Evolutionary conservation across 2,329 filamentous ascomycete genomes (phyloP), one percentile per base, ranked within the genome.

Genomic region (Grosmannia serpens): DNA sequence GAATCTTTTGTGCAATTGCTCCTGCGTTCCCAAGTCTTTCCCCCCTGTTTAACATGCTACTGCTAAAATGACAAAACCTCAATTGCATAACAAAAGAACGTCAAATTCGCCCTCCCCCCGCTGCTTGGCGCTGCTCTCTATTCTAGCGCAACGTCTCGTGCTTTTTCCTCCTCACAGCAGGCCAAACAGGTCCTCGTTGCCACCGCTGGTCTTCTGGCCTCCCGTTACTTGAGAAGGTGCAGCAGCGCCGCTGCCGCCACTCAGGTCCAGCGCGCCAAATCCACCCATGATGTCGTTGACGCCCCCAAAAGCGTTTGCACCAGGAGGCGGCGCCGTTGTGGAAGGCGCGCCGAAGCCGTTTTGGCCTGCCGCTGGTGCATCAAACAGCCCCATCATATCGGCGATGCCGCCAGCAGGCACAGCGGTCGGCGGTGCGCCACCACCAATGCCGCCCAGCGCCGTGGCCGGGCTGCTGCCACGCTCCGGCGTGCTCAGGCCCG

Each of bases 221-320:
- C 77, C 75, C 5, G 86, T 77, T 20, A 87, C 85, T 24, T 44
- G 53, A 24, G 35, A 29, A 35, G 87, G 79, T 22, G 87, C 83
- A 64, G 85, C 82, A 63, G 85, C 82, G 63, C 77, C 82, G 20
- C 75, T 73, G 47, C 82, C 83, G 53, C 82, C 83, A 53, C 84
- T 81, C 68, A 99, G 76, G 73, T 89, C 85, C 74, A 99, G 77
- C 5, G 84, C 84, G 31, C 85, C 88, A 68, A 99, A 95, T 1
- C 91, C 91, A 68, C 90, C 90, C 77, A 96, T 87, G 67, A 99
- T 75, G 71, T 97, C 91, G 64, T 89, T 88, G 78, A 96, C 82
- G 58, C 85, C 88, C 4, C 85, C 88, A 1, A 35, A 46, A 10
- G 33, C 49, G 24, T 51, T 41, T 17, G 58, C 62, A 53, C 60